phyloP scores from a whole-genome alignment of 2,329 filamentous ascomycete species.

The Aspergillus piperis region DNA sequence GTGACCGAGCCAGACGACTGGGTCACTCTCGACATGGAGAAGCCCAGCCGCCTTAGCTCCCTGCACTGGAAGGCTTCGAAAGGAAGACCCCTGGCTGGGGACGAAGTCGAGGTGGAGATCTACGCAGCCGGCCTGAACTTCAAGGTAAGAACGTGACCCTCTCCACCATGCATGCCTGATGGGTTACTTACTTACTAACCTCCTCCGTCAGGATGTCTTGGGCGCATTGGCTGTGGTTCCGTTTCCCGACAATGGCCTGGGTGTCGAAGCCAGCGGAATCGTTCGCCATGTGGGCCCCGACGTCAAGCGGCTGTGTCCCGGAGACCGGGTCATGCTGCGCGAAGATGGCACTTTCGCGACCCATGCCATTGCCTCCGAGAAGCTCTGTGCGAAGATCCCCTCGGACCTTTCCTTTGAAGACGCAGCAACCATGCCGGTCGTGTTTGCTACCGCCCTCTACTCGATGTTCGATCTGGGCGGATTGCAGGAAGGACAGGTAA shows the following conservation, averaged over 20 bases:
- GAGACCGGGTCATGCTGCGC: conserved; percentile 26
- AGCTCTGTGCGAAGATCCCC: conserved; percentile 10
- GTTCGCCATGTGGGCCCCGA: conserved; percentile 22
- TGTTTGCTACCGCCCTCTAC: conserved; percentile 14
- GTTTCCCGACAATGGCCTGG: conserved; percentile 10
- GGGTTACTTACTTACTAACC: neutral
- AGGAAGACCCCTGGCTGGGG: conserved; percentile 2
- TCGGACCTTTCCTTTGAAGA: conserved; percentile 7
- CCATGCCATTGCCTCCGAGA: neutral
- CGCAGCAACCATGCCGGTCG: conserved; percentile 6
- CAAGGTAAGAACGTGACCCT: neutral
- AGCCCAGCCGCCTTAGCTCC: conserved; percentile 22
- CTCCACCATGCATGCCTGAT: neutral
- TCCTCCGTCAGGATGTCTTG: neutral
- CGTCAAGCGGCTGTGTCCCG: conserved; percentile 20
- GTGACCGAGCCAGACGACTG: neutral
- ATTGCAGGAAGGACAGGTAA: conserved; percentile 10
- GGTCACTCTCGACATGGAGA: conserved; percentile 18
- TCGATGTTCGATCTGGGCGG: conserved; percentile 9
- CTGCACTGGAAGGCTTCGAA: conserved; percentile 23
- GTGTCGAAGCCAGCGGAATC: conserved; percentile 26
- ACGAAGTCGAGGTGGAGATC: conserved; percentile 27
- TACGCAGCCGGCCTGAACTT: conserved; percentile 5
- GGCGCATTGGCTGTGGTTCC: neutral
- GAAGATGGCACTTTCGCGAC: conserved; percentile 1